Base-by-base conservation (phyloP, 805 yeast genomes). In the Saccharomycopsis amapae region DNA sequence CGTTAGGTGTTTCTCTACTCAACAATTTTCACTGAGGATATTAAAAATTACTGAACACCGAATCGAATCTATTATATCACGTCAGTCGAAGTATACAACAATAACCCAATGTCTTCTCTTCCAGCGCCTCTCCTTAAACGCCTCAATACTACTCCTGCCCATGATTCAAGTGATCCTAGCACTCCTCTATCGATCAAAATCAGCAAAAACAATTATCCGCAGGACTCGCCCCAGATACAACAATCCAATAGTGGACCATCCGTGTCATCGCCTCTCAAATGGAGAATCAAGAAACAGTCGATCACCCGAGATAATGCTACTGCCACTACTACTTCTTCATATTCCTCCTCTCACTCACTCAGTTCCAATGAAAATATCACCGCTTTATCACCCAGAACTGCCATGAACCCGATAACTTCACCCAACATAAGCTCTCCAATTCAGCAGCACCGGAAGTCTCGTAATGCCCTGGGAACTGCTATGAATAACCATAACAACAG, bases 61-160 rank as follows among this genome's bases (percentile, higher is more conserved):
- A n/a, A n/a, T n/a, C n/a, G n/a, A n/a, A n/a, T n/a, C n/a, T n/a
- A n/a, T n/a, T n/a, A n/a, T n/a, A n/a, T n/a, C n/a, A n/a, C n/a
- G n/a, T n/a, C n/a, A n/a, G n/a, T n/a, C n/a, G n/a, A n/a, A n/a
- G n/a, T n/a, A n/a, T n/a, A n/a, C n/a, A n/a, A n/a, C 15, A 17
- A 32, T 5, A 12, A 32, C 15, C 6, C 35, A n/a, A 40, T 40
- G 39, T 26, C 43, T 15, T 40, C 45, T 7, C 13, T 32, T 12
- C 39, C 45, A 9, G 9, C 38, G 38, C 45, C 45, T 12, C 9
- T 41, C 7, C 19, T 41, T 17, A 41, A 41, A 15, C 20, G 45
- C 13, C 18, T 32, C 15, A 41, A 41, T 20, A 32, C 39, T 17
- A 15, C 24, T 15, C 20, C 31, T n/a, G 13, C 7, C n/a, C 9